Evolutionary conservation across 176 grass and related monocot genomes (phyloP).

Genomic region (Triticum monococcum): DNA sequence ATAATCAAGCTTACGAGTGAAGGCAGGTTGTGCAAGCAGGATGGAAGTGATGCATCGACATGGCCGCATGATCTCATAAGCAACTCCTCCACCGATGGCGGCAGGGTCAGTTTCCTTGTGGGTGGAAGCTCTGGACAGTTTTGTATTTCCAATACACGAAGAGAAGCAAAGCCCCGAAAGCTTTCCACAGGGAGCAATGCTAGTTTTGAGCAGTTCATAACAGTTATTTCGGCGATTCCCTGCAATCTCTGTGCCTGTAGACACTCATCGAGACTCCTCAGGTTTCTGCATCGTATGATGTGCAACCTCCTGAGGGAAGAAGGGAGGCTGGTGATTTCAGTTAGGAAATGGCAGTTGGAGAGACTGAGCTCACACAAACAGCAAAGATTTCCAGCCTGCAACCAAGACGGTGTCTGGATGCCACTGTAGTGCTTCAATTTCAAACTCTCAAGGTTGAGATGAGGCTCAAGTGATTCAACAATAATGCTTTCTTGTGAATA

Average conservation of each 20-base stretch:
- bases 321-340: slow-evolving; percentile 17
- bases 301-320: slow-evolving; percentile 19
- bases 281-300: slow-evolving; percentile 14
- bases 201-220: slow-evolving; percentile 21
- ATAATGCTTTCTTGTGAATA: neutral
- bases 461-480: slow-evolving; percentile 9
- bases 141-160: neutral
- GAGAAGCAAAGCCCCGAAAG: slow-evolving; percentile 21
- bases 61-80: slow-evolving; percentile 10
- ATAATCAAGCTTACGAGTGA: neutral
- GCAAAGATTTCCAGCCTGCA: neutral
- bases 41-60: slow-evolving; percentile 27
- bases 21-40: slow-evolving; percentile 25
- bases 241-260: neutral
- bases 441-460: slow-evolving; percentile 4
- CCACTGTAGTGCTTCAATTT: slow-evolving; percentile 11
- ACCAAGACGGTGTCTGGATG: slow-evolving; percentile 22
- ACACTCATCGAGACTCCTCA: slow-evolving; percentile 27
- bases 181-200: slow-evolving; percentile 9
- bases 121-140: slow-evolving; percentile 23
- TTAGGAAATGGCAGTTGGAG: neutral
- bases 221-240: slow-evolving; percentile 7
- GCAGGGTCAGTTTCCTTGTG: slow-evolving; percentile 18
- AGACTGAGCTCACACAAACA: slow-evolving; percentile 9
- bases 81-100: slow-evolving; percentile 8